Base-by-base conservation (phyloP, 768 basidiomycete genomes). In the Naganishia friedmannii region DNA sequence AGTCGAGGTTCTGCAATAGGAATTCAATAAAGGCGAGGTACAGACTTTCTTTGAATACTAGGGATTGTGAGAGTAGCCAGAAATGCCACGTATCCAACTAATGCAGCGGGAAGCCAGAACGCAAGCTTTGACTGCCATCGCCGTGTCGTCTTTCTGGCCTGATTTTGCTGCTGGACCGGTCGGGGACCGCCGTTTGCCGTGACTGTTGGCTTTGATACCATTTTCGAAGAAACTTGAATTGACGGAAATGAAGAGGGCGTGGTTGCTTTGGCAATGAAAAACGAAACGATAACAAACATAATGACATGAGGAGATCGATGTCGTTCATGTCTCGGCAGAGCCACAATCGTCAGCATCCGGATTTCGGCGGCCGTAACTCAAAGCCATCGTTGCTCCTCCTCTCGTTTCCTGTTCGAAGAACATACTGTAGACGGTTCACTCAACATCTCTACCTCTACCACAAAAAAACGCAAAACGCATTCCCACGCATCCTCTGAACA, bases 11-110 rank as follows among this genome's bases (percentile, higher is more conserved):
- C 15, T 42, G 42, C 63, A n/a, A 28, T 46, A 39, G 32, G 31
- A 45, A n/a, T n/a, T n/a, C n/a, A n/a, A n/a, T 57, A 54, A 66
- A 71, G 51, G 57, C 28, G 19, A 29, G n/a, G 5, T 23, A 83
- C 89, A 81, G 74, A 89, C 89, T 90, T 86, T 46, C 85, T 83
- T 81, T 92, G 90, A 69, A 90, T 82, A 71, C 83, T 86, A 19
- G 90, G 90, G 8, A 88, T 82, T 4, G 84, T 82, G 66, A 90
- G 81, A 21, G 88, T 81, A 0, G 83, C 77, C 9, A 93, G 81
- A 2, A 86, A 69, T 23, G 78, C 73, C 32, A 84, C 81, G 79
- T 91, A 92, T 54, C 53, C 67, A 6, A 23, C 42, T n/a, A 55
- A 68, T 28, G 39, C 28, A 26, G 60, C 60, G 3, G 60, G 39